Evolutionary conservation across 805 yeast genomes (phyloP), one percentile per base, ranked within the genome.

Genomic region (Kregervanrija fluxuum): DNA sequence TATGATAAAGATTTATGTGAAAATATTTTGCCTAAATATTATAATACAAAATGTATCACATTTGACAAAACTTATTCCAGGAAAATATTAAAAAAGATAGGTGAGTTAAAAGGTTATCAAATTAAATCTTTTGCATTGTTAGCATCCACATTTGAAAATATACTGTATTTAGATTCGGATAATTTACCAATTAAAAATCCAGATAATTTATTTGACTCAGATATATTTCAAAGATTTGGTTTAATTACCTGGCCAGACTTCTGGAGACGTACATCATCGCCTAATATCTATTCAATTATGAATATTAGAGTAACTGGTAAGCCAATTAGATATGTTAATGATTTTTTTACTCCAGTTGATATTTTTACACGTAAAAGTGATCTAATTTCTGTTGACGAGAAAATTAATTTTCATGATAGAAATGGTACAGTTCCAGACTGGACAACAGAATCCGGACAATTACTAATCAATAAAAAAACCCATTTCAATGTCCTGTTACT

Each of bases 191-290:
- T 72, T 30, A 55, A 59, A 35, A 67, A 69, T 48, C 75, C 75
- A 4, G 73, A 69, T 42, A 28, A 35, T 6, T 44, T 67, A 8
- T 60, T 66, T 28, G 45, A 48, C 1, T 55, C 65, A 1, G 70
- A 70, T 16, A 73, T 83, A 3, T 81, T 69, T 57, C 47, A 53
- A 30, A 57, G 64, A 11, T 61, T 65, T 34, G 84, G 85, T 3
- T 60, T 82, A 60, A 70, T 82, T 31, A 69, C 80, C 2, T 82
- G 89, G 89, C 90, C 89, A 1, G 89, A 82, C 62, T 79, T 79
- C 48, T 82, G 90, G 89, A 69, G 77, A 54, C 69, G 90, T 47
- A 75, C 84, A 4, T 77, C 85, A 0, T 70, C 83, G 1, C 88
- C 89, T 2, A 58, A 64, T 33, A 74, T 73, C 51, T 82, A 80